Evolutionary conservation across 805 yeast genomes (phyloP).

Genomic region (Candida ponderosae): DNA sequence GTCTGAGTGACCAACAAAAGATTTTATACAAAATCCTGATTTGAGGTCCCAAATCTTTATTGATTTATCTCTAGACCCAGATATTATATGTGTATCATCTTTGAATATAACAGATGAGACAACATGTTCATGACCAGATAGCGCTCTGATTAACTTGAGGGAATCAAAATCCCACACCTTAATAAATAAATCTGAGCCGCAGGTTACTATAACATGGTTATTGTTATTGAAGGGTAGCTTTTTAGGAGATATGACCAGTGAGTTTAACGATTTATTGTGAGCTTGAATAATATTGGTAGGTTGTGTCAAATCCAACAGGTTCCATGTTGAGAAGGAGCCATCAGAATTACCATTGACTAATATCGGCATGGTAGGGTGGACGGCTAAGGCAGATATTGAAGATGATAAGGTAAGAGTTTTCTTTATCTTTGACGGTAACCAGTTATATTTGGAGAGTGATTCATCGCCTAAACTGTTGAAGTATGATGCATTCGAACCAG

Average conservation of each 20-base stretch:
- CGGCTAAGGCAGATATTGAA: constrained; percentile 51
- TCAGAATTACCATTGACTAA: constrained; percentile 57
- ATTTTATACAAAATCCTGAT: constrained; percentile 58
- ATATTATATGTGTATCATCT: constrained; percentile 37
- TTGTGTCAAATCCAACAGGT: constrained; percentile 45
- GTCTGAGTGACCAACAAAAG: constrained; percentile 75
- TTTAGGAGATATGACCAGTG: constrained; percentile 46
- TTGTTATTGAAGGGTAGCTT: constrained; percentile 16
- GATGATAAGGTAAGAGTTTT: constrained; percentile 27
- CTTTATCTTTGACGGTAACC: constrained; percentile 18
- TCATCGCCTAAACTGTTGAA: constrained; percentile 12
- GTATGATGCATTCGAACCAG: constrained; percentile 22
- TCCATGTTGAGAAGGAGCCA: constrained; percentile 72
- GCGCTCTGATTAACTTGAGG: constrained; percentile 47
- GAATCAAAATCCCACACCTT: constrained; percentile 64
- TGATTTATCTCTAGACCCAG: constrained; percentile 57
- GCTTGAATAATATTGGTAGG: constrained; percentile 63
- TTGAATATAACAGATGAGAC: constrained; percentile 58
- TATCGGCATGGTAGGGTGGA: constrained; percentile 71
- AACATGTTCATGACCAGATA: constrained; percentile 85
- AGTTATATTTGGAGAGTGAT: constrained; percentile 12
- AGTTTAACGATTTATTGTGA: constrained; percentile 65
- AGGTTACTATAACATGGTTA: constrained; percentile 32
- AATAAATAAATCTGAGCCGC: constrained; percentile 44
- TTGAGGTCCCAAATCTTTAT: constrained; percentile 60